Evolutionary conservation across 495 filamentous ascomycete species (phyloP).

Genomic region (Penicillium roqueforti): DNA sequence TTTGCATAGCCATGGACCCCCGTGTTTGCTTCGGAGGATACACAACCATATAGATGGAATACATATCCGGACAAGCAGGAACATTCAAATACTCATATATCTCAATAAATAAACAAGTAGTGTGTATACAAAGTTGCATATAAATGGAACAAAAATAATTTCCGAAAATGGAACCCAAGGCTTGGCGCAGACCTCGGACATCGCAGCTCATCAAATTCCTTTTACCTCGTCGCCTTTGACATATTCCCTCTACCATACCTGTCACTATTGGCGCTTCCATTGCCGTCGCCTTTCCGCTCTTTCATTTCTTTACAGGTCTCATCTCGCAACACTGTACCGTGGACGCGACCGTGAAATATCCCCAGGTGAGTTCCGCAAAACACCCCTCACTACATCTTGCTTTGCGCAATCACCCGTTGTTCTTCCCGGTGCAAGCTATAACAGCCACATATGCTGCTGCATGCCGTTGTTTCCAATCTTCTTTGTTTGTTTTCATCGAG

Average conservation of each 20-base stretch:
- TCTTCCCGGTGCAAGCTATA: constrained; percentile 9
- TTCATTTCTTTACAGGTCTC: background rate
- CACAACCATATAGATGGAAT: constrained; percentile 23
- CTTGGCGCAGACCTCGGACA: constrained; percentile 29
- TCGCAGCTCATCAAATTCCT: constrained; percentile 13
- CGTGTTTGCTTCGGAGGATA: constrained; percentile 16
- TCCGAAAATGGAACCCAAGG: constrained; percentile 22
- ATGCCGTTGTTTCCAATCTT: background rate
- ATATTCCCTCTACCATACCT: background rate
- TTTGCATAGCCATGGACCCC: constrained; percentile 23
- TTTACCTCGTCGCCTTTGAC: constrained; percentile 3
- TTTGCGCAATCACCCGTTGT: background rate
- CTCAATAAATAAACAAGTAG: background rate
- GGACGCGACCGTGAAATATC: constrained; percentile 4
- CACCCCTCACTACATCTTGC: constrained; percentile 12
- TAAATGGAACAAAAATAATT: constrained; percentile 9
- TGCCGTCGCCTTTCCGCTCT: background rate
- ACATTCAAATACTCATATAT: background rate
- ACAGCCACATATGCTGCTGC: too few species aligned
- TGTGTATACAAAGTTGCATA: background rate
- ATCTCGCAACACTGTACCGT: background rate
- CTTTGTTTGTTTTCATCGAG: background rate
- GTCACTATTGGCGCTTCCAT: background rate
- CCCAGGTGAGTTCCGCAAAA: constrained; percentile 21
- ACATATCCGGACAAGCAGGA: constrained; percentile 6